These are phyloP conservation scores for Saccharomycopsis capsularis DNA, from an alignment of 805 yeast species.

Conservation along the genomic window DNA sequence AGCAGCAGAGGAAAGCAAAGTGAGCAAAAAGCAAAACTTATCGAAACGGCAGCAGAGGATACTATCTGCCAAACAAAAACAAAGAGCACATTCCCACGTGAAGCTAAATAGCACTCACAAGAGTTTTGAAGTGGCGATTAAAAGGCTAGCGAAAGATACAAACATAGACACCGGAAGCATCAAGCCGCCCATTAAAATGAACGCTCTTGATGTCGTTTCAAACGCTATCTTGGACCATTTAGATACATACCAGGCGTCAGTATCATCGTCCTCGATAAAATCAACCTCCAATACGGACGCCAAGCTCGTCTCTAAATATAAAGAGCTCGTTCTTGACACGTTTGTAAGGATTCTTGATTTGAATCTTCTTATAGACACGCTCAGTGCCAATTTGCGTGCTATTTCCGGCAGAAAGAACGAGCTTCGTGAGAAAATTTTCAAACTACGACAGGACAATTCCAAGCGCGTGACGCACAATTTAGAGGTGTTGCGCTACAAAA, in stretches of 20 bases:
- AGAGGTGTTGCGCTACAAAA: constrained; percentile 6
- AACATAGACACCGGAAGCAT: neutral
- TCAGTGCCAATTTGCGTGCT: neutral
- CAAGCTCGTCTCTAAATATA: constrained; percentile 7
- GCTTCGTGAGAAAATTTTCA: constrained; percentile 4
- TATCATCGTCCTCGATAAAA: neutral
- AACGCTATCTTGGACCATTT: constrained; percentile 10
- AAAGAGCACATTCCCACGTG: neutral
- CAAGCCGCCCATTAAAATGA: neutral
- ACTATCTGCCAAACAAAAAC: neutral
- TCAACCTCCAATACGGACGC: neutral
- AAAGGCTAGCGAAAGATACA: constrained; percentile 1
- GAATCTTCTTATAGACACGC: constrained; percentile 6
- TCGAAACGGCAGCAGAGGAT: neutral
- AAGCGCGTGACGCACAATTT: constrained; percentile 1
- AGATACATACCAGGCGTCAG: neutral
- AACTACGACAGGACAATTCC: neutral
- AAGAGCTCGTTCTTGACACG: constrained; percentile 6
- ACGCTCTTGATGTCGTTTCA: constrained; percentile 16
- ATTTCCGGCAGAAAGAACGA: neutral
- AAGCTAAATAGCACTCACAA: neutral
- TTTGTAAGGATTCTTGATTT: constrained; percentile 11
- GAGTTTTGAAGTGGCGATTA: constrained; percentile 2
- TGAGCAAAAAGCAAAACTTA: neutral
- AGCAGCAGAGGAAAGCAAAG: too few species aligned